A percentile compares a stretch with the other conserved stretches of the same genome.
These are phyloP conservation scores for Helicostylum pulchrum DNA, from an alignment of 192 early-diverging fungal species.

Conservation along the genomic window DNA sequence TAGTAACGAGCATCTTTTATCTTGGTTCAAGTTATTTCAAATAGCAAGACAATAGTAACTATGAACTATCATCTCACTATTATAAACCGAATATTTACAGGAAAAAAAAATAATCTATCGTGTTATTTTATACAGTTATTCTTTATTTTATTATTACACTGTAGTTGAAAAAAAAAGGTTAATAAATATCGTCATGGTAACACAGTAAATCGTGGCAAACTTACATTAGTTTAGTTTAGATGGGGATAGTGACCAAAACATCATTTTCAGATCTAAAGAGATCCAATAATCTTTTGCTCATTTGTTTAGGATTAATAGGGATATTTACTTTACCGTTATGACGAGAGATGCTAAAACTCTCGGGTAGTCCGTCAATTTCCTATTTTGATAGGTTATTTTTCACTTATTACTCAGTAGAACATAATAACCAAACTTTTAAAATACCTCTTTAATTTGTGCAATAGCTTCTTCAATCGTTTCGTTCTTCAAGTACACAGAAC, in stretches of 20 bases:
- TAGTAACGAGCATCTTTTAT: constrained; percentile 1
- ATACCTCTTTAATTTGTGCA: constrained; percentile 41
- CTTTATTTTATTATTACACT: neutral
- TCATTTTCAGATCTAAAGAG: constrained; percentile 56
- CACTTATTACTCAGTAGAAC: neutral
- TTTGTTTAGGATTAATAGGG: constrained; percentile 60
- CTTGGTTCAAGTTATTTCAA: constrained; percentile 7
- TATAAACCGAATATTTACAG: neutral
- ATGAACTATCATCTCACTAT: constrained; percentile 8
- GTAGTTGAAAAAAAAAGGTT: too few species aligned
- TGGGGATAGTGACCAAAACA: constrained; percentile 39
- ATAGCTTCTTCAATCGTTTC: constrained; percentile 43
- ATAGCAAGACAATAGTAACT: constrained; percentile 10
- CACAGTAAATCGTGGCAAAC: too few species aligned
- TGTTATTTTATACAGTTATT: neutral
- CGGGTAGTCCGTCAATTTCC: constrained; percentile 61
- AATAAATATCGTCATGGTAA: too few species aligned
- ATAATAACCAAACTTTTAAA: neutral
- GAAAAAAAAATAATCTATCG: neutral
- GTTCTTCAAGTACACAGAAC: constrained; percentile 56
- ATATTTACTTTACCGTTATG: constrained; percentile 57
- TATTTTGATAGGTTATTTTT: constrained; percentile 5
- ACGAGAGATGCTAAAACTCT: constrained; percentile 41
- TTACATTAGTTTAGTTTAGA: constrained; percentile 9
- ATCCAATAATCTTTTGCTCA: constrained; percentile 44